phyloP scores from a whole-genome alignment of 2,329 filamentous ascomycete species.

The Fusarium neocosmosporiellum region DNA sequence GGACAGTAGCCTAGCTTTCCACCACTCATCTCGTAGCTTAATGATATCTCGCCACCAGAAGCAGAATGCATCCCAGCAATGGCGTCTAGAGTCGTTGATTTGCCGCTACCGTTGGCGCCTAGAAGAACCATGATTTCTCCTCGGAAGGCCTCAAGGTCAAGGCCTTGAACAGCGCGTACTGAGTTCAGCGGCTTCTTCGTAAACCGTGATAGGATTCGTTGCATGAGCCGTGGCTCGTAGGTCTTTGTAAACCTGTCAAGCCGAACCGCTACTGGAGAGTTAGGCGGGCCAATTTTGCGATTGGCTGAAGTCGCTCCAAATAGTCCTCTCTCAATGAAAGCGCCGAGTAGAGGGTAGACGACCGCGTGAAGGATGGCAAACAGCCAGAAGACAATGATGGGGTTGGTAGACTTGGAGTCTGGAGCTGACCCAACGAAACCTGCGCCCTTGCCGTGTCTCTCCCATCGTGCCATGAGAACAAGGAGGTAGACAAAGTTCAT shows the following conservation, averaged over 20 bases:
- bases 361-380: not conserved
- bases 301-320: not conserved
- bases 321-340: not conserved
- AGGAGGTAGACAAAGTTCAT: slow-evolving; percentile 3
- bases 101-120: slow-evolving; percentile 85
- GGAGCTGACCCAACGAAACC: not conserved
- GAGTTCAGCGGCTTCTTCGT: slow-evolving; percentile 45
- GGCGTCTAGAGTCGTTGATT: slow-evolving; percentile 83
- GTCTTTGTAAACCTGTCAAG: slow-evolving; percentile 63
- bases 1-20: slow-evolving; percentile 7
- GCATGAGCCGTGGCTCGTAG: slow-evolving; percentile 63
- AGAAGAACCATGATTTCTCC: slow-evolving; percentile 84
- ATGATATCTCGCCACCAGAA: not conserved
- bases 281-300: not conserved
- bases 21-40: slow-evolving; percentile 17
- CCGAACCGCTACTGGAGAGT: not conserved
- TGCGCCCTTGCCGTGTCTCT: not conserved
- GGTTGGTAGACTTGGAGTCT: not conserved
- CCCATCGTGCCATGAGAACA: slow-evolving; percentile 1
- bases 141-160: slow-evolving; percentile 74
- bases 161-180: slow-evolving; percentile 77
- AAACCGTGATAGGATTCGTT: not conserved
- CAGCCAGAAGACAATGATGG: not conserved
- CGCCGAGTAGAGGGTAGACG: not conserved
- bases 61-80: slow-evolving; percentile 75